Evolutionary conservation across 2,329 filamentous ascomycete species (phyloP).

Genomic region (Claviceps quebecensis): DNA sequence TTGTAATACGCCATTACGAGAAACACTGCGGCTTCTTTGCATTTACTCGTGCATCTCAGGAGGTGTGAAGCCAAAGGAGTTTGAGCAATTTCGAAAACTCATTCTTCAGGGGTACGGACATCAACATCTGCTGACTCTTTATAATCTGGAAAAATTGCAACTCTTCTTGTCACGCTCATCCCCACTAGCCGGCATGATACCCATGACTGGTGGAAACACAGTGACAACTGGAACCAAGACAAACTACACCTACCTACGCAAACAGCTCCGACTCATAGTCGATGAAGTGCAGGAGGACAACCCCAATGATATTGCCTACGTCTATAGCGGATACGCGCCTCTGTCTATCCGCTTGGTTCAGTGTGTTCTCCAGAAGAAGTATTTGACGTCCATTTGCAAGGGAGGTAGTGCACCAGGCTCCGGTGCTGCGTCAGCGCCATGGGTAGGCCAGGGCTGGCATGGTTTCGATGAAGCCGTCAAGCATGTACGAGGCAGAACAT

Average conservation of each 20-base stretch:
- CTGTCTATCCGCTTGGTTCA: conserved; percentile 84
- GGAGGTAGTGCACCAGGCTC: conserved; percentile 33
- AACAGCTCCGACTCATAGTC: conserved; percentile 75
- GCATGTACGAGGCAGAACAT: conserved; percentile 74
- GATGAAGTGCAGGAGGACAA: conserved; percentile 94
- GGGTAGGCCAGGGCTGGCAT: conserved; percentile 68
- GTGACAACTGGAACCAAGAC: conserved; percentile 54
- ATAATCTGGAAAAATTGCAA: conserved; percentile 77
- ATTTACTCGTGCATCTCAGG: conserved; percentile 84
- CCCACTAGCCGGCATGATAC: conserved; percentile 67
- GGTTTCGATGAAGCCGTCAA: conserved; percentile 89
- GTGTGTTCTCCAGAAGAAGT: conserved; percentile 81
- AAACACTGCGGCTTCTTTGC: conserved; percentile 73
- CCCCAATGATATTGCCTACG: conserved; percentile 91
- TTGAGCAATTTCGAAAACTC: conserved; percentile 77
- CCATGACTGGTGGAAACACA: conserved; percentile 44
- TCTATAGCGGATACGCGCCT: conserved; percentile 93
- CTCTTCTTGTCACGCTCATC: conserved; percentile 68
- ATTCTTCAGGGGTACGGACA: conserved; percentile 89
- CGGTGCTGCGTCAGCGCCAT: conserved; percentile 25
- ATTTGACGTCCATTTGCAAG: conserved; percentile 56
- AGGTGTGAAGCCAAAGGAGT: conserved; percentile 75
- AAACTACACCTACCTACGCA: conserved; percentile 81
- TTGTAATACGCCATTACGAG: conserved; percentile 65
- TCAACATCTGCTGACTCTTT: conserved; percentile 82